These are phyloP conservation scores for Chenopodium quinoa DNA, from an alignment of 148 eudicot genomes.

Conservation along the genomic window DNA sequence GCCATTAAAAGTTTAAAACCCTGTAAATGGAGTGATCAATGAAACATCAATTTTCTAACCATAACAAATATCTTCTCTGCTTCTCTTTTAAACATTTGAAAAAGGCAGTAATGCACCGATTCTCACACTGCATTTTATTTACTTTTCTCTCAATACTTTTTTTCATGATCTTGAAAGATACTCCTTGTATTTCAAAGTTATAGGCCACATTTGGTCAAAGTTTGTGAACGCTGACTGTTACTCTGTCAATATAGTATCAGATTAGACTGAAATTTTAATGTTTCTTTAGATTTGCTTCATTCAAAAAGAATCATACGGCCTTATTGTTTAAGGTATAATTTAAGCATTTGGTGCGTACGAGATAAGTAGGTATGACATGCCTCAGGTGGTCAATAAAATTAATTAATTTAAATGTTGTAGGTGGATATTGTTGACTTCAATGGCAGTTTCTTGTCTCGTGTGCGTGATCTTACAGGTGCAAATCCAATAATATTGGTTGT, in stretches of 20 bases:
- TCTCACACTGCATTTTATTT: too few relatives aligned
- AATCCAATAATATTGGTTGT: conserved; percentile 92
- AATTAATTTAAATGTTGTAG: conserved; percentile 35
- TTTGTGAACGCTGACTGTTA: neutral
- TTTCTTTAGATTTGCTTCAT: neutral
- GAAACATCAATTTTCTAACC: neutral
- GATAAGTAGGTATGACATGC: neutral
- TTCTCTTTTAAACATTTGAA: too few relatives aligned
- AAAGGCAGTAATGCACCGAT: neutral
- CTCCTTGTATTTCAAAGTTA: neutral
- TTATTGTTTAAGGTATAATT: neutral
- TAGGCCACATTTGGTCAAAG: neutral
- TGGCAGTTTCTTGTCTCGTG: conserved; percentile 89
- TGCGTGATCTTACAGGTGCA: conserved; percentile 95
- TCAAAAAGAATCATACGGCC: neutral
- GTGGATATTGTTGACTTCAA: conserved; percentile 95
- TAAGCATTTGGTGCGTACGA: neutral
- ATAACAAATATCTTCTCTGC: too few relatives aligned
- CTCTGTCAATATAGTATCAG: neutral
- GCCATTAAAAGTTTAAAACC: neutral
- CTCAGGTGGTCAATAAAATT: neutral
- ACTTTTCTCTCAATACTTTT: too few relatives aligned
- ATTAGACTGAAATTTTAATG: neutral
- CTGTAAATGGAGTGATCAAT: neutral
- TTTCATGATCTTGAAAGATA: neutral